Percentiles rank a stretch among this genome's conserved stretches.
These are phyloP conservation scores for Neurospora terricola DNA, from an alignment of 495 filamentous ascomycete genomes.

Conservation along the genomic window DNA sequence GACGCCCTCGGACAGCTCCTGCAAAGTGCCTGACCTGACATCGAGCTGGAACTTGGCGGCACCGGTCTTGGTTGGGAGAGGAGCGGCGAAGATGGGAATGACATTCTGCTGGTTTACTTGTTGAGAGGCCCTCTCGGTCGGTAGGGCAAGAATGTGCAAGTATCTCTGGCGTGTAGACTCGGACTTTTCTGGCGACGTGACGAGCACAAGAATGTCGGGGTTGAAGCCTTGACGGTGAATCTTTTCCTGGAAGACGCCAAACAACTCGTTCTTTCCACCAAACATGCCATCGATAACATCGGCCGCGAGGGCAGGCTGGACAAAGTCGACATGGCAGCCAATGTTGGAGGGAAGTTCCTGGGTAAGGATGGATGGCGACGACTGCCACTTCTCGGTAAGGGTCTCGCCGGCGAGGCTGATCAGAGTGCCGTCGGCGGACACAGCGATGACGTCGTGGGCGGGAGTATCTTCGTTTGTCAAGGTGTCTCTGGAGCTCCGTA, in stretches of 20 bases:
- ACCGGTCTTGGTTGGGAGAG: slow-evolving; percentile 11
- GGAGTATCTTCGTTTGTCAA: slow-evolving; percentile 1
- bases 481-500: slow-evolving; percentile 4
- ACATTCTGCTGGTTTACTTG: slow-evolving; percentile 12
- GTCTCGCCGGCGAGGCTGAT: slow-evolving; percentile 30
- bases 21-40: slow-evolving; percentile 43
- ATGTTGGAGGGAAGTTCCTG: slow-evolving; percentile 25
- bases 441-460: slow-evolving; percentile 26
- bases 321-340: slow-evolving; percentile 30
- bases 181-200: slow-evolving; percentile 20
- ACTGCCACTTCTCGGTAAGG: slow-evolving; percentile 30
- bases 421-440: slow-evolving; percentile 30
- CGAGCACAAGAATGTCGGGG: slow-evolving; percentile 37
- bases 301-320: slow-evolving; percentile 22
- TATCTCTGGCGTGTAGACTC: slow-evolving; percentile 16
- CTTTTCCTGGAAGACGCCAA: slow-evolving; percentile 29
- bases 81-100: slow-evolving; percentile 18
- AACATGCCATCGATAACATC: slow-evolving; percentile 37
- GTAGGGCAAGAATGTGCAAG: slow-evolving; percentile 36
- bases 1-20: slow-evolving; percentile 34
- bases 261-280: slow-evolving; percentile 27
- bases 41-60: slow-evolving; percentile 40
- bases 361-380: slow-evolving; percentile 20
- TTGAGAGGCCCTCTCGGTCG: slow-evolving; percentile 18
- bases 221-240: slow-evolving; percentile 29